Evolutionary conservation across 1,284 basidiomycete genomes (phyloP).

Genomic region (Gomphus sp.): DNA sequence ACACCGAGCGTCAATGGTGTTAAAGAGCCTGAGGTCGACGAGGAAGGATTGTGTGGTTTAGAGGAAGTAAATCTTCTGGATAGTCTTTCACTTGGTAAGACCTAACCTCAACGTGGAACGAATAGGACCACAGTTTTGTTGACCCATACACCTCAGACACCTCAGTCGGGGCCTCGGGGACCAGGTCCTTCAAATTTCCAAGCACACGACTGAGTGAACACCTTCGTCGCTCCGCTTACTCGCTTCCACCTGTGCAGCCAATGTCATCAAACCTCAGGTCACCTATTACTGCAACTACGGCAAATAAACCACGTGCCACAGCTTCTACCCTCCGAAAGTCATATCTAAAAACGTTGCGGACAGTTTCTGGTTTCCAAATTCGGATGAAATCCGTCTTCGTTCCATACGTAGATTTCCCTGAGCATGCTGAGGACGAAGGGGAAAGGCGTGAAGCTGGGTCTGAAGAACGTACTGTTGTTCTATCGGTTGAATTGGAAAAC

Average conservation of each 20-base stretch:
- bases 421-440: slow-evolving; percentile 29
- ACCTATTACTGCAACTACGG: slow-evolving; percentile 11
- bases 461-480: slow-evolving; percentile 74
- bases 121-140: neutral
- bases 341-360: slow-evolving; percentile 68
- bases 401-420: slow-evolving; percentile 61
- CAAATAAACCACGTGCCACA: slow-evolving; percentile 14
- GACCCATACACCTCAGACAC: slow-evolving; percentile 27
- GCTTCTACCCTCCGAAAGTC: slow-evolving; percentile 67
- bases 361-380: slow-evolving; percentile 75
- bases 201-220: slow-evolving; percentile 55
- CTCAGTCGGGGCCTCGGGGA: slow-evolving; percentile 28
- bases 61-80: slow-evolving; percentile 77
- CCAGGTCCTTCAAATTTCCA: slow-evolving; percentile 36
- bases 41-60: slow-evolving; percentile 33
- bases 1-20: neutral
- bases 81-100: slow-evolving; percentile 45
- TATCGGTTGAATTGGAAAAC: slow-evolving; percentile 83
- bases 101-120: neutral
- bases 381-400: slow-evolving; percentile 86
- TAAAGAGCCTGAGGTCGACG: slow-evolving; percentile 23
- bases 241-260: slow-evolving; percentile 40
- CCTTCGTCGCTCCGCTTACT: slow-evolving; percentile 54
- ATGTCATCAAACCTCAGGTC: slow-evolving; percentile 27
- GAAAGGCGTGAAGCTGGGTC: slow-evolving; percentile 57